Evolutionary conservation across 768 basidiomycete species (phyloP).

Genomic region (Calvatia gigantea): DNA sequence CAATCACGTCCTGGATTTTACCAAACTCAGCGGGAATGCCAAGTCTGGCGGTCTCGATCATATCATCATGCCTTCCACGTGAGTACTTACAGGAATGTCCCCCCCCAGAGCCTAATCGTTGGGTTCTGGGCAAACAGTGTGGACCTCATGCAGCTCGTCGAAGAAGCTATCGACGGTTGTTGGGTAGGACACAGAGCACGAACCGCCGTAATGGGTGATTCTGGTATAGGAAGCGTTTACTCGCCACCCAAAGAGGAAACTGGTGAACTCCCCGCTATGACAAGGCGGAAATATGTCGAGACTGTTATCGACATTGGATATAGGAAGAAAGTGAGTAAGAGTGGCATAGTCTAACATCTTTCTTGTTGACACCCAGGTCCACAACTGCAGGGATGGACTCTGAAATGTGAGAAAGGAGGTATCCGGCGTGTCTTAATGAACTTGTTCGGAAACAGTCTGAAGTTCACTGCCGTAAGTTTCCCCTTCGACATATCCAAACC

Average conservation of each 20-base stretch:
- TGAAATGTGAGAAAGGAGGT: conserved; percentile 90
- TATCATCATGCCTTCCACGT: conserved; percentile 67
- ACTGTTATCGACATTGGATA: conserved; percentile 85
- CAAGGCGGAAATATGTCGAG: conserved; percentile 60
- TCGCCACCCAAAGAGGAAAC: conserved; percentile 70
- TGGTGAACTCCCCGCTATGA: conserved; percentile 33
- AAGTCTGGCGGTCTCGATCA: conserved; percentile 78
- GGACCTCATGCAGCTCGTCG: conserved; percentile 77
- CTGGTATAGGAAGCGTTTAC: conserved; percentile 90
- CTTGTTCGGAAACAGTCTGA: conserved; percentile 88
- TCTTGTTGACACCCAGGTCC: neutral
- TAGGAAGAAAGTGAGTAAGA: conserved; percentile 53
- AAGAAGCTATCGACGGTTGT: conserved; percentile 89
- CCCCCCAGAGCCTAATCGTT: conserved; percentile 1
- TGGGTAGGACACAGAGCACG: conserved; percentile 92
- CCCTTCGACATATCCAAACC: neutral
- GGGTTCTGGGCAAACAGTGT: conserved; percentile 38
- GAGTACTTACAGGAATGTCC: conserved; percentile 21
- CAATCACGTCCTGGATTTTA: conserved; percentile 95
- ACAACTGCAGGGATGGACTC: conserved; percentile 70
- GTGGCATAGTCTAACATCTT: neutral
- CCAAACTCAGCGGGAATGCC: conserved; percentile 85
- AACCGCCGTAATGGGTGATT: conserved; percentile 60
- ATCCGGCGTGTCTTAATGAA: conserved; percentile 93
- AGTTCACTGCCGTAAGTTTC: conserved; percentile 75